Base-by-base conservation (phyloP, 805 yeast species). In the Candida namnaoensis region DNA sequence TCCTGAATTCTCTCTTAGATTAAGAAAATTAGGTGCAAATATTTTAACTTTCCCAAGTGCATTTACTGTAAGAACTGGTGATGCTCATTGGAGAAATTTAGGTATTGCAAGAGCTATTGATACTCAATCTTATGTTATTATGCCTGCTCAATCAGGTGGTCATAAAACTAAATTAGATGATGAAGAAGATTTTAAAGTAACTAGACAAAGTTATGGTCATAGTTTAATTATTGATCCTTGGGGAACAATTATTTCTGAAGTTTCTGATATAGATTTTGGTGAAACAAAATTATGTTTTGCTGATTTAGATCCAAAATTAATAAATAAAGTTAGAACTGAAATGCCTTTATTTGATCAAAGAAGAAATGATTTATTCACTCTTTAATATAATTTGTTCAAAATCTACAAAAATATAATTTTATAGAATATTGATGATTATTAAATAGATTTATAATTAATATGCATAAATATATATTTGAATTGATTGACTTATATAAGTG, bases 51-150 rank as follows among this genome's bases (percentile, higher is more conserved):
- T 68, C 52, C 98, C 99, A 0, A 82, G 95, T 25, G 98, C 98
- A 0, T 93, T 95, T 69, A 93, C 96, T 0, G 75, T 84, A 56
- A 79, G 80, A 47, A 91, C 98, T 0, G 99, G 99, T 1, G 78
- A 78, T 40, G 87, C 91, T 1, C 99, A 91, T 55, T 91, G 97
- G 95, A 78, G 78, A 41, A 59, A 76, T 1, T 66, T 91, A 40
- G 96, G 87, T 2, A 69, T 78, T 26, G 82, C 95, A 0, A 67
- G 97, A 38, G 98, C 98, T 5, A 73, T 91, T 11, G 96, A 90
- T 56, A 74, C 91, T 1, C 98, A 93, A 61, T 69, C 83, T 45
- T 93, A 74, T 58, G 95, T 90, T 6, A 66, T 91, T 5, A 76
- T 88, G 83, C 90, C 97, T 2, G 95, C 93, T 0, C 96, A 88